Percentiles rank a stretch among this genome's conserved stretches.
These are phyloP conservation scores for Cyberlindnera euphorbiiphila DNA, from an alignment of 805 yeast species.

Conservation along the genomic window DNA sequence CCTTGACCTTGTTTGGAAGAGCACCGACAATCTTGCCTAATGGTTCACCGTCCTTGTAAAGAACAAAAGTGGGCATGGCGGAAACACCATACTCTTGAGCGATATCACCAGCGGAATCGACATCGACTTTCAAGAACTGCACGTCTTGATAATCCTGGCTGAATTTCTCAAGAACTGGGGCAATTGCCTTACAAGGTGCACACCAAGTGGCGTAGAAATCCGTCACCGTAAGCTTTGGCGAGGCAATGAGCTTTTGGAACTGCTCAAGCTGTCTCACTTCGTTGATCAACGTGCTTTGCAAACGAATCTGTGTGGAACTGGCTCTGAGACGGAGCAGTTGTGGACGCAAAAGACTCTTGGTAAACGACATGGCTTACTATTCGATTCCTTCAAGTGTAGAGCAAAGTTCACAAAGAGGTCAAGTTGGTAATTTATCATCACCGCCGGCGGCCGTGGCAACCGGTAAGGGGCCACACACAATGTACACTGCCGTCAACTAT, in stretches of 20 bases:
- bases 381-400: no score
- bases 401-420: no score
- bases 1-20: constrained; percentile 32
- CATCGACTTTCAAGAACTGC: constrained; percentile 66
- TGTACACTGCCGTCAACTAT: no score
- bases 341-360: constrained; percentile 4
- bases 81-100: constrained; percentile 58
- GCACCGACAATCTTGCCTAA: constrained; percentile 66
- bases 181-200: constrained; percentile 73
- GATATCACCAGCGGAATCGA: constrained; percentile 56
- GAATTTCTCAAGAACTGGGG: constrained; percentile 49
- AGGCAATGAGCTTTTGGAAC: constrained; percentile 33
- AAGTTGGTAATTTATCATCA: no score
- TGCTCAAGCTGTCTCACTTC: constrained; percentile 34
- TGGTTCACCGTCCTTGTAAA: constrained; percentile 54
- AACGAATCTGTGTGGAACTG: constrained; percentile 6
- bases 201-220: constrained; percentile 77
- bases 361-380: constrained; percentile 1
- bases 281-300: constrained; percentile 28
- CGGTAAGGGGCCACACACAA: no score
- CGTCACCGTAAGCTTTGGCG: constrained; percentile 45
- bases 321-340: constrained; percentile 4
- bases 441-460: no score
- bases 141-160: constrained; percentile 41
- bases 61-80: constrained; percentile 75